Evolutionary conservation across 768 basidiomycete species (phyloP), one percentile per base, ranked within the genome.

Genomic region (Grammothele lineata): DNA sequence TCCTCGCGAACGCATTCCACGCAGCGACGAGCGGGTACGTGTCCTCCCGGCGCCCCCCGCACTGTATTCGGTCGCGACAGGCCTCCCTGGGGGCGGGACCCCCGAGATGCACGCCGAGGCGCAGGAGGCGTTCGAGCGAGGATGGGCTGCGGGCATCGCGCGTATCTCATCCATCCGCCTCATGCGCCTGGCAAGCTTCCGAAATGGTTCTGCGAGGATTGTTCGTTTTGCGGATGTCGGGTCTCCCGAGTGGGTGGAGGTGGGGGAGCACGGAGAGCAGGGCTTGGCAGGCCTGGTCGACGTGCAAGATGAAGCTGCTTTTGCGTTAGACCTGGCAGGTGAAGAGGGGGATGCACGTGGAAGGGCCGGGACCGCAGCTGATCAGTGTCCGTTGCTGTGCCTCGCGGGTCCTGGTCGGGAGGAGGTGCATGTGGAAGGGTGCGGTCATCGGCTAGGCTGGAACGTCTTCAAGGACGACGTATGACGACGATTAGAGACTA

Each of bases 61-160:
- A 0, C 62, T 87, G 8, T 49, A 57, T 23, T 75, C 81, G 10
- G 48, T 87, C 24, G 73, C 73, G 15, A 65, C 74, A n/a, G 76
- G 72, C 0, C 55, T 51, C 2, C 58, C 56, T 2, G 45, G 47
- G 19, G 32, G 40, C 8, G 50, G 69, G 11, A 55, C 62, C 24
- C 57, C 55, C n/a, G 66, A 70, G 3, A 66, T 61, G 19, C 68
- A 74, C 43, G 62, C 61, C 7, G 27, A 30, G 8, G 27, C 27
- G 27, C 8, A 30, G 27, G 27, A 7, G 27, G 27, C 27, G 8
- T 89, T 87, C 56, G 70, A 70, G 57, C 68, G 63, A 22, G 86
- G 85, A 14, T 87, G 85, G 85, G 61, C 63, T 2, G 76, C 80
- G 53, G 85, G 84, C 3, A 55, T 86, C 37, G 62, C 66, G 14